Evolutionary conservation across 2,329 filamentous ascomycete species (phyloP), one percentile per base, ranked within the genome.

Genomic region (Piedraia hortae): DNA sequence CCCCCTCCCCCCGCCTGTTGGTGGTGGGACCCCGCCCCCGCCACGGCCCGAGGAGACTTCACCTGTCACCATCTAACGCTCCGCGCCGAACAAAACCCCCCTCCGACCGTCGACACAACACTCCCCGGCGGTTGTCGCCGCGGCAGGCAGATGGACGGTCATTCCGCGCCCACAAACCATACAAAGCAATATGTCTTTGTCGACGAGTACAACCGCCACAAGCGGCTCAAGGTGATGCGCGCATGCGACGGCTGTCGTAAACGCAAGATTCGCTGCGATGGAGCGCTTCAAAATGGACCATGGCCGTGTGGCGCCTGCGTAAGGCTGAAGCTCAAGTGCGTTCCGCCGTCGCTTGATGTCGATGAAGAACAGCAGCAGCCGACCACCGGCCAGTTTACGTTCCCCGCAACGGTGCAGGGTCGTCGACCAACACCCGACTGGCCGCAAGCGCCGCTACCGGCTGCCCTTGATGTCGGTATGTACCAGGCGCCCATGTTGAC

Each of bases 101-200:
- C n/a, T n/a, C n/a, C n/a, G n/a, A n/a, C n/a, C n/a, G n/a, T n/a
- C n/a, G n/a, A n/a, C n/a, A n/a, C n/a, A n/a, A n/a, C n/a, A n/a
- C n/a, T n/a, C n/a, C n/a, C n/a, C n/a, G n/a, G n/a, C n/a, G n/a
- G n/a, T n/a, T n/a, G n/a, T n/a, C n/a, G n/a, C n/a, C n/a, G n/a
- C n/a, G n/a, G n/a, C n/a, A n/a, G n/a, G n/a, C n/a, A n/a, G n/a
- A n/a, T n/a, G n/a, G n/a, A n/a, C n/a, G n/a, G n/a, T n/a, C n/a
- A n/a, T n/a, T n/a, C n/a, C n/a, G n/a, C n/a, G n/a, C n/a, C n/a
- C n/a, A 59, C 70, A 35, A 72, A 78, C 46, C 74, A 72, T 28
- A 73, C 82, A 41, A 82, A 80, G 53, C 82, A 91, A 46, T 93
- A 91, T 72, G 85, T 93, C 37, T 93, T 93, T 42, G 85, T 93